phyloP scores from a whole-genome alignment of 2,329 filamentous ascomycete genomes.

The Pestalotiopsis sp. region DNA sequence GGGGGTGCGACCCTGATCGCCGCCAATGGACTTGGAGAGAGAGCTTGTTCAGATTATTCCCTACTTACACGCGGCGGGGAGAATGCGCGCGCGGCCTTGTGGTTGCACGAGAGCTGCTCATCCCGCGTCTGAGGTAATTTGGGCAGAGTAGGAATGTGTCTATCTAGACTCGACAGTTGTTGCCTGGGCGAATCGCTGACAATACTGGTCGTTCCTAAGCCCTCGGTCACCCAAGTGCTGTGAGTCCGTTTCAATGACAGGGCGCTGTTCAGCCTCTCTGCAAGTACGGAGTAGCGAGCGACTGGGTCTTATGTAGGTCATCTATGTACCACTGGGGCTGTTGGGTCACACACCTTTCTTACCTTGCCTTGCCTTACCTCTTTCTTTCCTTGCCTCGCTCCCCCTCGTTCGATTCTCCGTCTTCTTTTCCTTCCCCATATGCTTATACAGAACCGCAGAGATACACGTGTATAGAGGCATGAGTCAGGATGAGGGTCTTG shows the following conservation, averaged over 20 bases:
- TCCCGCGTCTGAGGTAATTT: too few relatives aligned
- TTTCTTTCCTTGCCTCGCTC: neutral
- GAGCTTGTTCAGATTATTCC: neutral
- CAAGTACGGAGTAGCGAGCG: neutral
- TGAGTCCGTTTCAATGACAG: neutral
- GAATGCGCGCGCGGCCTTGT: neutral
- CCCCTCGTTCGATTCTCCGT: neutral
- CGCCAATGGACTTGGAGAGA: neutral
- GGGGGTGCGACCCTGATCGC: constrained; percentile 5
- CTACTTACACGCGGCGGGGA: neutral
- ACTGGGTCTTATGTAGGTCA: neutral
- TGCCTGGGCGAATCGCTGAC: neutral
- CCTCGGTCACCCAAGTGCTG: neutral
- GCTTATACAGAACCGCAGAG: neutral
- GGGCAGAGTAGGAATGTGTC: too few relatives aligned
- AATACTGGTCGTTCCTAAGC: neutral
- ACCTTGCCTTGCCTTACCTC: neutral
- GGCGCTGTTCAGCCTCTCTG: constrained; percentile 12
- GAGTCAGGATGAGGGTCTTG: neutral
- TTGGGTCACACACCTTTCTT: neutral
- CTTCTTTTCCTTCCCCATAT: neutral
- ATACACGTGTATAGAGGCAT: neutral
- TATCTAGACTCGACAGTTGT: neutral
- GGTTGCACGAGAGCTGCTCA: neutral
- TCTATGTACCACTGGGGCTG: neutral